Evolutionary conservation across 352 stramenopile genomes (phyloP).

Genomic region (Globisporangium perplexum): DNA sequence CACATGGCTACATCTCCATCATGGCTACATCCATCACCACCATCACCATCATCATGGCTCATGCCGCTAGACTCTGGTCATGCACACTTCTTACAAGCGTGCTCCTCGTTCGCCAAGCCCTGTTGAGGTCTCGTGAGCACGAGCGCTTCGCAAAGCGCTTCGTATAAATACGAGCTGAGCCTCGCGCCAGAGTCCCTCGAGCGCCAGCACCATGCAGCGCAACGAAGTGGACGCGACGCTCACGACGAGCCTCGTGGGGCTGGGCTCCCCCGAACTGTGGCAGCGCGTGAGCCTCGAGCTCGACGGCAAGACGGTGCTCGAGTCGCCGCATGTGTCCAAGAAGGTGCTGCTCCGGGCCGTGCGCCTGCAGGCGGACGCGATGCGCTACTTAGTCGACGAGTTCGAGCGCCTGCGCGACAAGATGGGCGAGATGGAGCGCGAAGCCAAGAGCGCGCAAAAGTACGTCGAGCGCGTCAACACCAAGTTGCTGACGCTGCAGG

Average conservation of each 20-base stretch:
- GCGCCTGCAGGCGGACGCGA: slow-evolving; percentile 77
- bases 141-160: no score
- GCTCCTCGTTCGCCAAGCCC: no score
- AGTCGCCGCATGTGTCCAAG: slow-evolving; percentile 77
- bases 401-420: slow-evolving; percentile 76
- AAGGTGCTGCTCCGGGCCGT: slow-evolving; percentile 80
- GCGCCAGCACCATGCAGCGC: slow-evolving; percentile 45
- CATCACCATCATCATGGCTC: no score
- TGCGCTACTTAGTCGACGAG: slow-evolving; percentile 80
- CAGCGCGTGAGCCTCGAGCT: slow-evolving; percentile 72
- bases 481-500: slow-evolving; percentile 72
- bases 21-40: neutral
- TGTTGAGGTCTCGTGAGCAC: no score
- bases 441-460: slow-evolving; percentile 69
- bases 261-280: slow-evolving; percentile 76
- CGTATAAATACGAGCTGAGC: no score
- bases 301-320: slow-evolving; percentile 71
- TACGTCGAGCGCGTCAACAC: slow-evolving; percentile 73
- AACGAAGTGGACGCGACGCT: slow-evolving; percentile 76
- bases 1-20: neutral
- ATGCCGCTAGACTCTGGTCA: no score
- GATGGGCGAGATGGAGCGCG: slow-evolving; percentile 71
- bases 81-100: no score
- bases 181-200: no score
- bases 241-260: slow-evolving; percentile 37